Evolutionary conservation across 768 basidiomycete genomes (phyloP), one percentile per base, ranked within the genome.

Genomic region (Russula dissimulans): DNA sequence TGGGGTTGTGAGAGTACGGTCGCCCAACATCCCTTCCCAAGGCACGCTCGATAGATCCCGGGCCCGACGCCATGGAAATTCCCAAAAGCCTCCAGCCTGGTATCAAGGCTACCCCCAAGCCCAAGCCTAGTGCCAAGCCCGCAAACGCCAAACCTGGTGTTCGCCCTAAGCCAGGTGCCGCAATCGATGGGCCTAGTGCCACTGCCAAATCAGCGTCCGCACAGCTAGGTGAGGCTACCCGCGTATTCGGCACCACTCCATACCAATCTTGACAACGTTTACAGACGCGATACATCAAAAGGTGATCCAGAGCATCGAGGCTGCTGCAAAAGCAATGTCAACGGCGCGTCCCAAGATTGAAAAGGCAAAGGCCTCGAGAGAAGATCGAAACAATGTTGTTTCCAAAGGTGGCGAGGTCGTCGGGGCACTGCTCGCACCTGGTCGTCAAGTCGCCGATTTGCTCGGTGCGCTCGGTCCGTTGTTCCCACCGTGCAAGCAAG

Each of bases 401-500:
- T 18, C 39, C 26, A 59, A 51, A 11, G 61, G 57, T 10, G 42
- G 26, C 41, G 51, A 53, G 22, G 51, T 59, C 14, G 61, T 52
- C 50, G 15, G 43, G 29, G 38, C 57, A 9, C 55, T 62, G 4
- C 56, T 62, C 15, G 50, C 50, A 4, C 61, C 61, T 8, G 26
- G 57, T 34, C 29, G 38, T 41, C 61, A 59, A 14, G 57, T 52
- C 12, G 57, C 43, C 31, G 29, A 52, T 26, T 38, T 62, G 9
- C 56, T 62, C 8, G 51, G 34, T n/a, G 57, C 49, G 26, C 31
- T 53, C 11, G 36, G 61, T 39, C 51, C 32, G 41, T 14, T 51
- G 15, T 62, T 57, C 51, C 57, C 54, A 26, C 61, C 61, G 11
- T 59, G 55, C 61, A 59, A 53, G 34, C n/a, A 38, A 39, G 50